Base-by-base conservation (phyloP, 148 eudicot species). In the Oxyria digyna region DNA sequence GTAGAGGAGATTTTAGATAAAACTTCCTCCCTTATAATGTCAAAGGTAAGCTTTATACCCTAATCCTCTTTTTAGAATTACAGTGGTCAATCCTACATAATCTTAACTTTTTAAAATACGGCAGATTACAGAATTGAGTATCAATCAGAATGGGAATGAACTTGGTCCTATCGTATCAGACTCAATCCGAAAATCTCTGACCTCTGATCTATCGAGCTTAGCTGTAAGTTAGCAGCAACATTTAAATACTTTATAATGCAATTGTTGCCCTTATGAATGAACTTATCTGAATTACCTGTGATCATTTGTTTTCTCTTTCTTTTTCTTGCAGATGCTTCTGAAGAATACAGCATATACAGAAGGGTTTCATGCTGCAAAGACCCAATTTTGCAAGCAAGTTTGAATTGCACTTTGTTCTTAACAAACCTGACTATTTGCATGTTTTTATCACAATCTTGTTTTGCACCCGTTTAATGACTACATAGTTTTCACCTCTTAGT, bases 261-360 rank as follows among this genome's bases (percentile, higher is more conserved):
- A 43, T 13, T 11, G 14, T 52, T 21, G 29, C 31, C 59, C 29
- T 54, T 23, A 24, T 23, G 13, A 54, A 26, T 54, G 14, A 54
- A 54, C 9, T 54, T 0, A 24, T 54, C 6, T 54, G 15, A 23
- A 54, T 15, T 8, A 54, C 12, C 15, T 59, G 13, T 29, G 6
- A 18, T 59, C 8, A 35, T 57, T 13, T 6, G 15, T 6, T n/a
- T 31, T 29, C 6, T 59, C 1, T 23, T 0, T 29, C 4, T 59
- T 8, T 31, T 26, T 59, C 20, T 31, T 59, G 65, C 65, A 59
- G 65, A 59, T 31, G 65, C 29, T 59, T 29, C 29, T 59, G 15
- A 59, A 59, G 38, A 59, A 59, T 59, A 14, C 37, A 31, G 65
- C 65, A 4, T 59, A 59, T 59, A 59, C 65, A 59, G 65, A 59